Base-by-base conservation (phyloP, 768 basidiomycete genomes). In the Amanita exitialis region DNA sequence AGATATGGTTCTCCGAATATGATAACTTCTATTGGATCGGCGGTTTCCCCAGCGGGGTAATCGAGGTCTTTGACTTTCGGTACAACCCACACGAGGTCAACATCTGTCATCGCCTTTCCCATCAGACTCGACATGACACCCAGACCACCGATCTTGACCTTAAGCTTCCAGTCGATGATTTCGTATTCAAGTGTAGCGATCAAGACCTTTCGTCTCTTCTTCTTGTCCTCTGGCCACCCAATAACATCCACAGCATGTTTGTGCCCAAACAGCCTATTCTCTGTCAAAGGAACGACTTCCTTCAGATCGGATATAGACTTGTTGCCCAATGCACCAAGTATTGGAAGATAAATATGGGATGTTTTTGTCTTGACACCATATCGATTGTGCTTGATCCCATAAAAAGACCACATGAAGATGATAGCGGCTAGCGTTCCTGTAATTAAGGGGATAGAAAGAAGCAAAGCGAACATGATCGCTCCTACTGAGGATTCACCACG, bases 61-160 rank as follows among this genome's bases (percentile, higher is more conserved):
- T 94, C 92, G 10, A 96, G 56, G 60, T 95, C 93, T 69, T 92
- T 92, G 58, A 96, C 93, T 63, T 96, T 96, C 41, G 93, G 93
- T 15, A 94, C 63, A 44, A 96, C 84, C 93, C 93, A 96, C 51
- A 96, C 72, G 41, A 96, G 71, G 64, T 95, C 93, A 48, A 95
- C 93, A 62, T 96, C 93, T 43, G 87, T 89, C 93, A 96, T 96
- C 4, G 93, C 92, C 66, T 95, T 96, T 56, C 93, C 93, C 93
- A 96, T 96, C 32, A 96, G 73, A 66, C 85, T 85, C 3, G 93
- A 95, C 93, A 96, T 96, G 70, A 95, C 93, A 74, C 93, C 93
- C 16, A 96, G 76, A 67, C 93, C 93, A 70, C 93, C 93, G 56
- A 95, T 95, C 75, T 95, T 95, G 73, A 96, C 93, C 68, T 96